Evolutionary conservation across 192 early-diverging fungal genomes (phyloP), one percentile per base, ranked within the genome.

Genomic region (Diversispora epigaea): DNA sequence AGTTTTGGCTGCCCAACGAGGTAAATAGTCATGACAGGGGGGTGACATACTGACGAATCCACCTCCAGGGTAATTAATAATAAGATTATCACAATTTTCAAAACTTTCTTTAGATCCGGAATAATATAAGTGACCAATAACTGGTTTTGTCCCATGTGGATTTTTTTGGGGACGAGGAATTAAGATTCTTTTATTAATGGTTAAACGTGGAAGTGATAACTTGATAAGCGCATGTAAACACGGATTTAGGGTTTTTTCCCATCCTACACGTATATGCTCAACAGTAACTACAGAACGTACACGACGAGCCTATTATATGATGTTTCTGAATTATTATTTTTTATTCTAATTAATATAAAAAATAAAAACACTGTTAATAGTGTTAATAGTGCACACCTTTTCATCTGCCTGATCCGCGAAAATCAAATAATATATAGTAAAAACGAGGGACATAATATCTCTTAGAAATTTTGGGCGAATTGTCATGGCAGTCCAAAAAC

Each of bases 11-110:
- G 95, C 93, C 92, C 92, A 96, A 3, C 80, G 81, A 40, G 91
- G 87, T 50, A 95, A 71, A 73, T 95, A 91, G 69, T 96, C 90
- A 60, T 98, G 96, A 68, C 92, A 91, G 14, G 80, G 82, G 25
- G 96, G 96, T 11, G 87, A 86, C 94, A 96, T 95, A n/a, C 90
- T 78, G 6, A 96, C 92, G 77, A 97, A 98, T 15, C 96, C 96
- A 60, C 96, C 96, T 45, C 96, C 92, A 0, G 89, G 92, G 46
- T 86, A 86, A 77, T 92, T 79, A 19, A 91, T 76, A 7, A 93
- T 77, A 4, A 93, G 68, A 50, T 79, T 62, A 19, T 83, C 78
- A 14, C 80, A 77, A 7, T 64, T 44, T 4, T 75, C 64, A 41
- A 86, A 84, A 0, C 69, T 69, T 0, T 74, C 81, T 4, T 73